Base-by-base conservation (phyloP, 805 yeast species). In the Yarrowia sp. region DNA sequence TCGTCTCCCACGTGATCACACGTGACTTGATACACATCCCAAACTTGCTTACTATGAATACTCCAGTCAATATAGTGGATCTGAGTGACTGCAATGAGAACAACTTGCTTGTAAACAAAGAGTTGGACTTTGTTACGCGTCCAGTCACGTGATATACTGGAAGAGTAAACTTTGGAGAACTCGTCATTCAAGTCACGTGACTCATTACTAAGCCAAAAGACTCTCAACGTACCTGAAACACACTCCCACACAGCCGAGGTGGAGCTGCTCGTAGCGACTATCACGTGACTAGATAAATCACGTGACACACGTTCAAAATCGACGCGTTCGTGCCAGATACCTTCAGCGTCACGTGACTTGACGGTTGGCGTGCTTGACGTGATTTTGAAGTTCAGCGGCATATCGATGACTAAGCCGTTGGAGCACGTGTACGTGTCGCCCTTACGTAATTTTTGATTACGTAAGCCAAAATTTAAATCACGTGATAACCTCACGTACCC, bases 41-140 rank as follows among this genome's bases (percentile, higher is more conserved):
- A 45, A 3, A 45, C 51, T 14, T 45, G 51, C 51, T 45, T 45
- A 9, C 51, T 45, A 18, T 45, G 51, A 10, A 45, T 45, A 31
- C 51, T 45, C 51, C 51, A 45, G 33, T 45, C 51, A 45, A 45
- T 45, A 4, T 45, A 45, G 8, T 45, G 51, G 3, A 45, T 45
- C 22, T 45, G 51, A 45, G 51, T 45, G 17, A 45, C 51, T 4
- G 51, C 51, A 31, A 45, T 8, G 9, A 45, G 51, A n/a, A 45
- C 51, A n/a, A 31, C 22, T 4, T 10, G 14, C 15, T 28, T n/a
- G 38, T 45, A 45, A 1, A 45, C 51, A 15, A 45, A 45, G 1
- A 45, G 22, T 7, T 45, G 51, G 22, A 45, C 36, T 31, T 45
- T 45, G 36, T 10, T 31, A 0, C 38, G 36, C 10, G 38, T 45